phyloP scores from a whole-genome alignment of 2,329 filamentous ascomycete genomes.

The Ophiocordyceps robertsii region DNA sequence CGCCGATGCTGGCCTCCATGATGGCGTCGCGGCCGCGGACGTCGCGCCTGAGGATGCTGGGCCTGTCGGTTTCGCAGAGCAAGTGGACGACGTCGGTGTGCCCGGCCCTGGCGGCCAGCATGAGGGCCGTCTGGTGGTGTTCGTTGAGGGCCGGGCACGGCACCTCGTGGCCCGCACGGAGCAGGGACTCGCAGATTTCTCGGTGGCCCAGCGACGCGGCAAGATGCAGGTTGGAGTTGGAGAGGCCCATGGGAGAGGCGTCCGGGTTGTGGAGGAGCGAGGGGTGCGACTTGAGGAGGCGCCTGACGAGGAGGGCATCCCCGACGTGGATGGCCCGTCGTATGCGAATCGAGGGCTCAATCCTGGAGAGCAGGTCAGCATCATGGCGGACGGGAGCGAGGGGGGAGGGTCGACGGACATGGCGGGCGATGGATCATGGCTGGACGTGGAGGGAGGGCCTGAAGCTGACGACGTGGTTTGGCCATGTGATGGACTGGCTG shows the following conservation, averaged over 20 bases:
- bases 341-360: slow-evolving; percentile 62
- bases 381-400: not conserved
- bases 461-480: not conserved
- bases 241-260: slow-evolving; percentile 49
- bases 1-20: slow-evolving; percentile 48
- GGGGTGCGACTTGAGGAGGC: slow-evolving; percentile 64
- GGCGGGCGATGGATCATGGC: not conserved
- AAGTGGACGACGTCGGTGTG: slow-evolving; percentile 63
- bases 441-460: not conserved
- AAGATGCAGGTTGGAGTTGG: slow-evolving; percentile 75
- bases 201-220: slow-evolving; percentile 61
- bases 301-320: slow-evolving; percentile 56
- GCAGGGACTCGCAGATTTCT: slow-evolving; percentile 54
- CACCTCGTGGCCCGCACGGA: slow-evolving; percentile 64
- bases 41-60: slow-evolving; percentile 52
- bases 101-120: slow-evolving; percentile 58
- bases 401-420: not conserved
- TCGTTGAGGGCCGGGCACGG: slow-evolving; percentile 64
- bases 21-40: slow-evolving; percentile 57
- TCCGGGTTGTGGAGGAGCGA: slow-evolving; percentile 67
- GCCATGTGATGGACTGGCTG: too few species aligned
- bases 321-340: slow-evolving; percentile 70
- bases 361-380: slow-evolving; percentile 32
- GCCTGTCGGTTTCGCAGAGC: slow-evolving; percentile 50
- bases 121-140: slow-evolving; percentile 66